Base-by-base conservation (phyloP, 257 asterid species). In the Capsicum baccatum region DNA sequence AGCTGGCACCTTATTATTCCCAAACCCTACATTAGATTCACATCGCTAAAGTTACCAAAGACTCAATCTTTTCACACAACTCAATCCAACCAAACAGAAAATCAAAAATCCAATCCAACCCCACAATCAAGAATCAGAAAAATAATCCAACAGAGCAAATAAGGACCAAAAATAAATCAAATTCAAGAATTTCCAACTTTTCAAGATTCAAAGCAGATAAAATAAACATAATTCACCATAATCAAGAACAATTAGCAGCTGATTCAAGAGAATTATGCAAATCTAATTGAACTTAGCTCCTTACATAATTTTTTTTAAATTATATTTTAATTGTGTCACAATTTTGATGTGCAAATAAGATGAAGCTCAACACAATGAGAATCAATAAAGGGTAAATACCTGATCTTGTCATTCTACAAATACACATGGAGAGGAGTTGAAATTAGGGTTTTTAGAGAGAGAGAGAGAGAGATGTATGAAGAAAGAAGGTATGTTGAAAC, bases 361-460 rank as follows among this genome's bases (percentile, higher is more conserved):
- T 57, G 39, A 85, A 86, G 80, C n/a, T 56, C 44, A 84, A 39
- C 35, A 47, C 39, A 87, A 88, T 83, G 88, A 85, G 80, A 86
- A 83, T 60, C 78, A 35, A 57, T 80, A 57, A 81, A 47, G 39
- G 66, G 54, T 86, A 76, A 88, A 89, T 89, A 84, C 90, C 88
- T 87, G 92, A 91, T 89, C 89, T 81, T 79, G 83, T 47, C 90
- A 89, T 89, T 85, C 84, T 79, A 21, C 83, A 69, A 54, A 57
- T 10, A 78, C 54, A 85, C 19, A 68, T 0, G 85, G 82, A 59
- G 87, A 88, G 58, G 63, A 85, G 91, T 81, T 84, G 88, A 85
- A 84, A 85, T 93, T 90, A 92, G 97, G 97, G 90, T 94, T 91
- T 90, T 84, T 82, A 68, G 85, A 85, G 84, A 85, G 85, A 74